A percentile compares a stretch with the other conserved stretches of the same genome.
Conservation (phyloP, 208 protist species). For the Giardia muris region DNA sequence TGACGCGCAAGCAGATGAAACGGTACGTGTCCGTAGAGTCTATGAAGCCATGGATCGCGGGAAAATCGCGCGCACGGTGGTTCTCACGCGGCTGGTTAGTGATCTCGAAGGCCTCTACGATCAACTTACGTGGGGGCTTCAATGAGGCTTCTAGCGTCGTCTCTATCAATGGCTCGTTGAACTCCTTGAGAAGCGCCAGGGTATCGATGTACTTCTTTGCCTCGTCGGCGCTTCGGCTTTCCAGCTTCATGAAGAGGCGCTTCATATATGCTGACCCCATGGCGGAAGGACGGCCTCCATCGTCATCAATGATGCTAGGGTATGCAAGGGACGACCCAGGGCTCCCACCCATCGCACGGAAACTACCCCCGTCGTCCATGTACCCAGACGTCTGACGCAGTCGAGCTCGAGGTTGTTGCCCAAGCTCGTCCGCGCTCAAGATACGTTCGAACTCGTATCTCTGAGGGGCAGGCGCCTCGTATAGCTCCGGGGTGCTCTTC, state of each 20-base stretch:
- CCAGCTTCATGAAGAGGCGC: neutral
- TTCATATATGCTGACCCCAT: neutral
- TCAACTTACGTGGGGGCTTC: neutral
- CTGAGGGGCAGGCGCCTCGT: neutral
- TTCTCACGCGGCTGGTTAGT: neutral
- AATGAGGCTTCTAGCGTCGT: neutral
- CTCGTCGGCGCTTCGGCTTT: too few relatives aligned
- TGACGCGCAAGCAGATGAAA: neutral
- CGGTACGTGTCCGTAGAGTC: neutral
- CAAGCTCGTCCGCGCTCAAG: neutral
- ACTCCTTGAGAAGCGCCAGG: neutral
- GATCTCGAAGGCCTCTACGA: neutral
- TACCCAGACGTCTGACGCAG: neutral
- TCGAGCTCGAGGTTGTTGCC: too few relatives aligned
- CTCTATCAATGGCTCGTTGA: neutral
- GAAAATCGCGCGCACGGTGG: neutral
- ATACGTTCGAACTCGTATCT: neutral
- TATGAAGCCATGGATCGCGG: neutral
- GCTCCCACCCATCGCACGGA: too few relatives aligned
- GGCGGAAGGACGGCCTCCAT: neutral
- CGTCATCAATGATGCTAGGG: neutral
- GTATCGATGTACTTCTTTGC: neutral
- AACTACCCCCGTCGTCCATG: neutral
- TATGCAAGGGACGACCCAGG: neutral
- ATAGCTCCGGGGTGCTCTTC: neutral